phyloP scores from a whole-genome alignment of 2,329 filamentous ascomycete species.

The Xylaria sp. region DNA sequence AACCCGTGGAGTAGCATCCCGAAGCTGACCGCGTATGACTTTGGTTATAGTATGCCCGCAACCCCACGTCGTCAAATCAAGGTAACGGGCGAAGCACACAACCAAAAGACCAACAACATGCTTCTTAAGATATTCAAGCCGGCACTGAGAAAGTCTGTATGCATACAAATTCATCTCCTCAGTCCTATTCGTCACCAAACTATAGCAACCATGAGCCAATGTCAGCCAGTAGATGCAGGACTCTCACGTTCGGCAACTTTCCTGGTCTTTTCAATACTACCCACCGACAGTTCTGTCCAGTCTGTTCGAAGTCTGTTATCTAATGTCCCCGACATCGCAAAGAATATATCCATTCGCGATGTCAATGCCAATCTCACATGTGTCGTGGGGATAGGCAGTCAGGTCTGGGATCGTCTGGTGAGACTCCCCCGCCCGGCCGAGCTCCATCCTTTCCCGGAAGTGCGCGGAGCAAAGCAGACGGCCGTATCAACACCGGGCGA shows the following conservation, averaged over 20 bases:
- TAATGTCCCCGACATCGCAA: constrained; percentile 57
- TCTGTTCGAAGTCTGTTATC: constrained; percentile 49
- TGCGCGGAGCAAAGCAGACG: constrained; percentile 60
- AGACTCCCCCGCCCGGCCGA: constrained; percentile 58
- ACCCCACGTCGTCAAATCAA: not conserved
- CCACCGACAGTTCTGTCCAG: constrained; percentile 15
- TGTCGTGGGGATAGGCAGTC: constrained; percentile 64
- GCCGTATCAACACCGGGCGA: constrained; percentile 67
- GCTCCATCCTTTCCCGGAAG: constrained; percentile 60
- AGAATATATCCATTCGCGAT: constrained; percentile 65
- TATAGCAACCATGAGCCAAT: constrained; percentile 24
- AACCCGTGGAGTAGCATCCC: constrained; percentile 24
- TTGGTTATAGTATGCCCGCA: not conserved
- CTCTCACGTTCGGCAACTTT: constrained; percentile 33
- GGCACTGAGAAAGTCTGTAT: constrained; percentile 1
- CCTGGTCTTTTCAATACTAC: constrained; percentile 27
- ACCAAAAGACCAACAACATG: constrained; percentile 12
- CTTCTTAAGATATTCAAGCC: constrained; percentile 23
- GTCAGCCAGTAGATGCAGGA: constrained; percentile 31
- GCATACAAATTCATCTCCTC: not conserved
- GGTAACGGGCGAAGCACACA: not conserved
- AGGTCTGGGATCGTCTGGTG: constrained; percentile 61
- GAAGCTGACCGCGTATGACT: constrained; percentile 20
- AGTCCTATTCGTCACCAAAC: constrained; percentile 21
- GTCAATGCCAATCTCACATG: constrained; percentile 58